phyloP scores from a whole-genome alignment of 2,329 filamentous ascomycete genomes.

The Apiospora arundinis region DNA sequence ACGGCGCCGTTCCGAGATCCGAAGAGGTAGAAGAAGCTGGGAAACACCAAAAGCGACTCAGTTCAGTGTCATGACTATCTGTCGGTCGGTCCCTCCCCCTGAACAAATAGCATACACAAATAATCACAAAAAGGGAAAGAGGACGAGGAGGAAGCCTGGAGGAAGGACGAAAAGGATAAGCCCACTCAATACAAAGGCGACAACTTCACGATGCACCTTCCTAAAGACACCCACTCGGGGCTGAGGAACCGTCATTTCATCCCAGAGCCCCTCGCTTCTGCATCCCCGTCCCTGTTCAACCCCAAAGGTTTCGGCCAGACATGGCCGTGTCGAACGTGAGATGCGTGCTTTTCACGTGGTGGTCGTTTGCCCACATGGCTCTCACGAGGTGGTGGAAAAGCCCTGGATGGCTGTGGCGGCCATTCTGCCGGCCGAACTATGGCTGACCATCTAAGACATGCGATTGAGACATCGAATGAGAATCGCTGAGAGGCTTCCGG shows the following conservation, averaged over 20 bases:
- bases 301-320: slow-evolving; percentile 24
- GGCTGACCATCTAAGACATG: slow-evolving; percentile 16
- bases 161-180: background rate
- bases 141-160: slow-evolving; percentile 6
- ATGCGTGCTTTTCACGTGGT: slow-evolving; percentile 32
- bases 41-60: slow-evolving; percentile 25
- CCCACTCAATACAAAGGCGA: slow-evolving; percentile 17
- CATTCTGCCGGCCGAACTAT: slow-evolving; percentile 15
- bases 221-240: background rate
- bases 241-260: background rate
- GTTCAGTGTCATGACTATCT: background rate
- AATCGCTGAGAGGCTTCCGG: slow-evolving; percentile 16
- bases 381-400: background rate
- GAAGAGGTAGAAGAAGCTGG: background rate
- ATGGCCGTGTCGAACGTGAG: slow-evolving; percentile 22
- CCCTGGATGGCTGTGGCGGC: slow-evolving; percentile 9
- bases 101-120: background rate
- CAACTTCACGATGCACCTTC: slow-evolving; percentile 28
- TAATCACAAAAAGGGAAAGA: slow-evolving; percentile 7
- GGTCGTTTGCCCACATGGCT: slow-evolving; percentile 26
- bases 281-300: slow-evolving; percentile 27
- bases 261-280: background rate
- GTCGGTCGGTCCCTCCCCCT: background rate
- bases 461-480: slow-evolving; percentile 21
- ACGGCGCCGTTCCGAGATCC: slow-evolving; percentile 12